Conservation (phyloP, 2,329 filamentous ascomycete genomes). For the Canariomyces notabilis region DNA sequence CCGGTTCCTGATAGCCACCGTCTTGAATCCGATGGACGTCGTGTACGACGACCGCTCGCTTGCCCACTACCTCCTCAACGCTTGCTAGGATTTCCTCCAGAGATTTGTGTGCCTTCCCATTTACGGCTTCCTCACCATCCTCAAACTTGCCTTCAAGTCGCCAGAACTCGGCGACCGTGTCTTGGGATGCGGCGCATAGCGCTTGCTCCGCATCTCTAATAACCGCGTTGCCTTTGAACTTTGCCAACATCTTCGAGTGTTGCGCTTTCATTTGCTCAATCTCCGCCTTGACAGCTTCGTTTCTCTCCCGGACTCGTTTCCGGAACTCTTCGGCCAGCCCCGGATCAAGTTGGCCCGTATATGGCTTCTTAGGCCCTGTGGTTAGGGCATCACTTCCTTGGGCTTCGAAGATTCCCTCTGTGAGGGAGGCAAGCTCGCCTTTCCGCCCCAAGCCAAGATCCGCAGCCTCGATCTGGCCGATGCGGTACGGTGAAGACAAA, state of each 20-base stretch:
- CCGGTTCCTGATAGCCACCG: constrained; percentile 66
- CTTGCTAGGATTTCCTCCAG: constrained; percentile 70
- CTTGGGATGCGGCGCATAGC: constrained; percentile 61
- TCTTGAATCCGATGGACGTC: constrained; percentile 68
- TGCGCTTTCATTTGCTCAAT: constrained; percentile 78
- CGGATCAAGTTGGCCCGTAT: constrained; percentile 62
- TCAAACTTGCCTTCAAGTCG: constrained; percentile 55
- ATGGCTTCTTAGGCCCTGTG: constrained; percentile 50
- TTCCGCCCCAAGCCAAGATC: constrained; percentile 81
- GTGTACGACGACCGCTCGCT: constrained; percentile 59
- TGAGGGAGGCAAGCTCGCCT: constrained; percentile 76
- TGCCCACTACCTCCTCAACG: constrained; percentile 66
- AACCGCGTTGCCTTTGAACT: constrained; percentile 64
- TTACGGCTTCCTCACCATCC: constrained; percentile 49
- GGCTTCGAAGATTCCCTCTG: constrained; percentile 76
- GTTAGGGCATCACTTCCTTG: constrained; percentile 46
- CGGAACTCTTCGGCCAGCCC: constrained; percentile 82
- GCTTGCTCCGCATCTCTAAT: constrained; percentile 72
- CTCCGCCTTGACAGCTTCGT: constrained; percentile 70
- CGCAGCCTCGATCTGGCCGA: constrained; percentile 77
- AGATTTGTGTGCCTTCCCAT: constrained; percentile 44
- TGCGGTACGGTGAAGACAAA: constrained; percentile 81
- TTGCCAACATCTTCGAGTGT: constrained; percentile 70
- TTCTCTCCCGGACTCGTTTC: constrained; percentile 66
- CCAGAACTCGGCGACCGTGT: constrained; percentile 56